Evolutionary conservation across 345 rosid genomes (phyloP).

Genomic region (Linum usitatissimum): DNA sequence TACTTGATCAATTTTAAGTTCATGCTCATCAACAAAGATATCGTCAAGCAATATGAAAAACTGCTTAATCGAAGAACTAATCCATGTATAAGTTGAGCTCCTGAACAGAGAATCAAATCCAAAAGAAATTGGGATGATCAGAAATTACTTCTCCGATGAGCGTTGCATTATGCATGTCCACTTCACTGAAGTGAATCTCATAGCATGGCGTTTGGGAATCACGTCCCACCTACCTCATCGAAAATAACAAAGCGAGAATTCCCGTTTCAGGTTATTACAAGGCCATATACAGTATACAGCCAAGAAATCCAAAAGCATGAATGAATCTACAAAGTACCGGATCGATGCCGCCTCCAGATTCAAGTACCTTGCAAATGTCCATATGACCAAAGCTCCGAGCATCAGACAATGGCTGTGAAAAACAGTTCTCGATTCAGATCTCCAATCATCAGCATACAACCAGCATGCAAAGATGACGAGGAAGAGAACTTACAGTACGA

Average conservation of each 20-base stretch:
- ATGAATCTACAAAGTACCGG: constrained; percentile 25
- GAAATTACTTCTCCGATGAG: constrained; percentile 50
- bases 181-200: constrained; percentile 31
- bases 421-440: constrained; percentile 1
- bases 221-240: constrained; percentile 36
- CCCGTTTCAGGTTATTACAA: not conserved
- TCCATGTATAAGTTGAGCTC: not conserved
- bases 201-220: constrained; percentile 42
- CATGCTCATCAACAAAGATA: constrained; percentile 1
- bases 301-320: constrained; percentile 1
- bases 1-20: constrained; percentile 4
- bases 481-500: constrained; percentile 42
- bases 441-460: not conserved
- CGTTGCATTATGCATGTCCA: constrained; percentile 33
- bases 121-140: constrained; percentile 4
- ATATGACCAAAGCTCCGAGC: constrained; percentile 38
- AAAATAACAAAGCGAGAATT: constrained; percentile 1
- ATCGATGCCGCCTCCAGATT: constrained; percentile 43
- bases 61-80: not conserved
- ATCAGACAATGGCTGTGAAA: constrained; percentile 50
- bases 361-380: constrained; percentile 39
- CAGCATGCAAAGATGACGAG: not conserved
- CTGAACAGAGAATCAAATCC: constrained; percentile 4
- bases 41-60: not conserved
- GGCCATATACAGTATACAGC: not conserved